Conservation (phyloP, 208 protist genomes). For the Trichomonas gallinae region DNA sequence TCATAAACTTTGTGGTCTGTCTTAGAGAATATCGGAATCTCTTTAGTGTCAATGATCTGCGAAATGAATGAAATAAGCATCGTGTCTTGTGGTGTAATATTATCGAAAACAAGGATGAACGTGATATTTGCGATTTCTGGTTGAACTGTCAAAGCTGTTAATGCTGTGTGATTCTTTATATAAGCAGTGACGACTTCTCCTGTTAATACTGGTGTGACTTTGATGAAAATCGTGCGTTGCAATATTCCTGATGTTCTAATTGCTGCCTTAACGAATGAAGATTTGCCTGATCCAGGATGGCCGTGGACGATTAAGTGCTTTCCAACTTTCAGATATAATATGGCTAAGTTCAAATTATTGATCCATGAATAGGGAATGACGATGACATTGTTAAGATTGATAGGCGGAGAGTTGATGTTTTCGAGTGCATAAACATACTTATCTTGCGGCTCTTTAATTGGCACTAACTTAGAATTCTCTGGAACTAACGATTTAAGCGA, state of each 20-base stretch:
- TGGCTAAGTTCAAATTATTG: not conserved
- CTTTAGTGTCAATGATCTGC: not conserved
- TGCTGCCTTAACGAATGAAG: not conserved
- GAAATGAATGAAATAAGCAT: not conserved
- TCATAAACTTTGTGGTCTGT: not conserved
- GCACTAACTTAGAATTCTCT: not conserved
- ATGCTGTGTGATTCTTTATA: not conserved
- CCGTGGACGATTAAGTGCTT: not conserved
- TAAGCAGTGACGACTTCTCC: not conserved
- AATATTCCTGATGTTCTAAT: not conserved
- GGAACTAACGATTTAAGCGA: not conserved
- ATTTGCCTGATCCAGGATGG: not conserved
- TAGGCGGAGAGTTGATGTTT: not conserved
- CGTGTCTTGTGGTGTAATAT: not conserved
- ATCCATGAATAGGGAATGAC: not conserved
- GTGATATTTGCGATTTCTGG: not conserved
- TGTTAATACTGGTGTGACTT: not conserved
- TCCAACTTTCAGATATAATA: not conserved
- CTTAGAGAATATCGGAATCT: not conserved
- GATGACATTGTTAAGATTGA: not conserved
- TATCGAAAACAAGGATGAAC: not conserved
- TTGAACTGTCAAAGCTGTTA: not conserved
- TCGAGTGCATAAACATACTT: too few species aligned
- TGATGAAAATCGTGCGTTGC: not conserved
- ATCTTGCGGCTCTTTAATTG: not conserved